Base-by-base conservation (phyloP, 1,284 basidiomycete genomes). In the Meripilus lineatus region DNA sequence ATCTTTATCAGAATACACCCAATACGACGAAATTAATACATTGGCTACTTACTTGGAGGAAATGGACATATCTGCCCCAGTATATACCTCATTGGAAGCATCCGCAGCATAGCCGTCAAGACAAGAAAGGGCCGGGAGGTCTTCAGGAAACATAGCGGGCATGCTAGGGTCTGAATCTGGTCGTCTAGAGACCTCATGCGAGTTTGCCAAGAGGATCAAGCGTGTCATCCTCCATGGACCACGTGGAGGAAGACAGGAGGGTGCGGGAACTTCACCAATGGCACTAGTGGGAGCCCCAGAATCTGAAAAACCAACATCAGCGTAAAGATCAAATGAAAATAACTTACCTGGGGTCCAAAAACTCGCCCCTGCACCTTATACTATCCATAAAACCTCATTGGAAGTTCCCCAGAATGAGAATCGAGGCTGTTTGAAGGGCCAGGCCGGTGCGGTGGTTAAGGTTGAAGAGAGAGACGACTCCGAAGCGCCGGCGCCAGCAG, bases 1-100 rank as follows among this genome's bases (percentile, higher is more conserved):
- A 1, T 53, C 58, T 0, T 23, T 37, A 5, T 49, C 38, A 4
- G 64, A 67, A 45, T 67, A 54, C 37, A 47, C 58, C 0, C 21
- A 33, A 1, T 28, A 33, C n/a, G 47, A 47, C 20, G 45, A 51
- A 3, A 50, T 47, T 5, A 47, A 40, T 4, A 30, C 35, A 25
- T 20, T 41, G 6, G 35, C 38, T 23, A 6, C 7, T 20, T 28
- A 17, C 1, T 25, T 45, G 37, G 34, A n/a, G 3, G 33, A 42
- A 8, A 20, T 34, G 13, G 18, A 3, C 25, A 38, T 47, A 4
- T 45, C 42, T 3, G 23, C 30, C 17, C 49, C 46, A 2, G 46
- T 47, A 18, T n/a, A 24, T 13, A 43, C 42, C 1, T 45, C n/a
- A 5, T 3, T 30, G 6, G 47, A 49, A 40, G 47, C 26, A 14